Evolutionary conservation across 345 rosid genomes (phyloP), one percentile per base, ranked within the genome.

Genomic region (Aethionema arabicum): DNA sequence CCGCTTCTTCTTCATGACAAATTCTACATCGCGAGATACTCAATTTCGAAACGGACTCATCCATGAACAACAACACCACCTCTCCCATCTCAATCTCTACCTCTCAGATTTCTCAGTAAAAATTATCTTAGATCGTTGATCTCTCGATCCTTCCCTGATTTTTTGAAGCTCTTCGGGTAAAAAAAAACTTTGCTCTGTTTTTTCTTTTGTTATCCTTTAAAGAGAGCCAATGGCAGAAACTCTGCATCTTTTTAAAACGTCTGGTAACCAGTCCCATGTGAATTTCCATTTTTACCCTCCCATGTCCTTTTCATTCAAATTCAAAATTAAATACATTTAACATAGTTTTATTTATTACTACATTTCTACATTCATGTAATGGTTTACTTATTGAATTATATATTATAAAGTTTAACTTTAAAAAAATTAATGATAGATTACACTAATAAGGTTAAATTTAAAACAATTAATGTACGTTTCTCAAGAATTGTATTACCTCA

Each of bases 1-100:
- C 79, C 58, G 85, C 91, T 47, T 87, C 95, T 72, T 72, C 76
- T 67, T 93, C 99, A 21, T 85, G 97, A 67, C 97, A 93, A 39
- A 93, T 93, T 75, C 99, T 82, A 73, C 99, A 59, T 66, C 76
- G 77, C 4, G 74, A 69, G 21, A 68, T 71, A 32, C 72, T 76
- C 60, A 69, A 80, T 59, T 85, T 86, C 30, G 52, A 45, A 32
- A 46, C 29, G 10, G 15, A 46, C 35, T 72, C 71, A 2, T 85
- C 88, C 2, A 83, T 76, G 31, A 75, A 65, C 80, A 75, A 65
- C 80, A 89, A 48, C 39, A 80, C 58, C 31, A 79, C 73, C 5
- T 88, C 96, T 65, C 81, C 91, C 93, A 86, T 89, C 30, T 42
- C 56, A 53, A 33, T 49, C 45, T 51, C 45, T 32, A 16, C 57